A percentile compares a stretch with the other conserved stretches of the same genome.
Conservation (phyloP, 768 basidiomycete genomes). For the Roridomyces roridus region DNA sequence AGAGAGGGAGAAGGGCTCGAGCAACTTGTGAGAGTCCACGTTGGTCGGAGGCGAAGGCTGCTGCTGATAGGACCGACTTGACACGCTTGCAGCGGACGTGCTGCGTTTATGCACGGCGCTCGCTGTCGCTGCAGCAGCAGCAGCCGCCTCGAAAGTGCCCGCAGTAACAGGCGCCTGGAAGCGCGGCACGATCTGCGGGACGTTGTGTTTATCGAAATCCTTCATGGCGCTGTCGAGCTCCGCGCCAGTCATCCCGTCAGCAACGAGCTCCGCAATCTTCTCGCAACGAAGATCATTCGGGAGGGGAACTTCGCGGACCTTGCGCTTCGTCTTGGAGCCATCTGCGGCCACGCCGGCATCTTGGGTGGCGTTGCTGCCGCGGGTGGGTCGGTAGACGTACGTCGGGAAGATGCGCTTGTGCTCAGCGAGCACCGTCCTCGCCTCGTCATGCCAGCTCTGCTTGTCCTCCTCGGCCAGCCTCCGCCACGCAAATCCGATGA, state of each 20-base stretch:
- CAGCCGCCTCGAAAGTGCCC: too few species aligned
- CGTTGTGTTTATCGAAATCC: constrained; percentile 54
- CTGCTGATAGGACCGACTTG: too few species aligned
- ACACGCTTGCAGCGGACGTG: too few species aligned
- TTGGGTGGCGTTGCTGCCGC: background rate
- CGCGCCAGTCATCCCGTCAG: constrained; percentile 63
- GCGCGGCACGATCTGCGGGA: constrained; percentile 51
- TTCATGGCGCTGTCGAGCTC: constrained; percentile 60
- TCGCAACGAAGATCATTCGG: constrained; percentile 64
- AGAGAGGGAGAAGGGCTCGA: too few species aligned
- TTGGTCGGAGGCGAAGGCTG: too few species aligned
- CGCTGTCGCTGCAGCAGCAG: too few species aligned
- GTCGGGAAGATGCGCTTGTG: constrained; percentile 77
- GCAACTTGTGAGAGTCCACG: too few species aligned
- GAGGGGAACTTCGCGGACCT: constrained; percentile 56
- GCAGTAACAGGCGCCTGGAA: constrained; percentile 58
- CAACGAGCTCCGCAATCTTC: constrained; percentile 71
- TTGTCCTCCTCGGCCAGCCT: constrained; percentile 78
- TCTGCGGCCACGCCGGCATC: constrained; percentile 41
- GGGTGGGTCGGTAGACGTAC: constrained; percentile 70
- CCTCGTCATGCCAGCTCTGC: constrained; percentile 78
- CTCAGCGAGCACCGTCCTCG: constrained; percentile 71
- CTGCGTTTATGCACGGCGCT: too few species aligned
- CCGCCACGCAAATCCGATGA: constrained; percentile 85
- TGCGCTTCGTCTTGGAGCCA: constrained; percentile 55